Evolutionary conservation across 2,329 filamentous ascomycete species (phyloP), one percentile per base, ranked within the genome.

Genomic region (Calycina herbarum): DNA sequence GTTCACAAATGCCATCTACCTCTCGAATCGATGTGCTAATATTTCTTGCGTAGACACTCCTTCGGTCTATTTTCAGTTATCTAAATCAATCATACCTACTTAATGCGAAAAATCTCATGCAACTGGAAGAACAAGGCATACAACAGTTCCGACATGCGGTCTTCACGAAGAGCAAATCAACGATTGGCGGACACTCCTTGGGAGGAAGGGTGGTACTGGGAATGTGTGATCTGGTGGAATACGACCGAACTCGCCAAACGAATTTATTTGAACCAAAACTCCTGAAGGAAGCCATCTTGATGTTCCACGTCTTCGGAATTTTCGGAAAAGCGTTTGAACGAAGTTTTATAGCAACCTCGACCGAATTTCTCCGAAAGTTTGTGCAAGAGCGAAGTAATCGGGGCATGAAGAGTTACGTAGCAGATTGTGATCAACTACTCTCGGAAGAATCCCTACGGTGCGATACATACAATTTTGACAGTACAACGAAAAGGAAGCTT

Each of bases 41-140:
- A 15, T 10, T 51, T 33, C 5, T 24, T 17, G 40, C 60, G 4
- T 71, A 93, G 88, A 85, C 88, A 70, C 88, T 89, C 15, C 86
- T 99, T 62, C 87, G 93, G 59, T 94, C 91, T 69, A 90, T 96
- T 48, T 98, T 97, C 79, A 96, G 93, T 79, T 99, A 94, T 74
- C 85, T 99, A 70, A 94, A 99, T 76, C 89, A 95, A 68, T 92
- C 93, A 1, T 97, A 93, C 75, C 83, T 99, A 7, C 82, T 97
- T 2, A 89, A 90, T 65, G 88, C 89, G 57, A 88, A 89, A 70
- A 86, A 89, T 27, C 79, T 85, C 42, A 83, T 84, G 10, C 90
- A 90, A 40, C 87, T 99, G 64, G 90, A 94, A 73, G 92, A 96
- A 74, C 88, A 96, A 81, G 87, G 89, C 5, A 87, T 95, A 64